Percentiles rank a stretch among this genome's conserved stretches.
Evolutionary conservation across 345 rosid genomes (phyloP).

Genomic region (Eutrema heterophyllum): DNA sequence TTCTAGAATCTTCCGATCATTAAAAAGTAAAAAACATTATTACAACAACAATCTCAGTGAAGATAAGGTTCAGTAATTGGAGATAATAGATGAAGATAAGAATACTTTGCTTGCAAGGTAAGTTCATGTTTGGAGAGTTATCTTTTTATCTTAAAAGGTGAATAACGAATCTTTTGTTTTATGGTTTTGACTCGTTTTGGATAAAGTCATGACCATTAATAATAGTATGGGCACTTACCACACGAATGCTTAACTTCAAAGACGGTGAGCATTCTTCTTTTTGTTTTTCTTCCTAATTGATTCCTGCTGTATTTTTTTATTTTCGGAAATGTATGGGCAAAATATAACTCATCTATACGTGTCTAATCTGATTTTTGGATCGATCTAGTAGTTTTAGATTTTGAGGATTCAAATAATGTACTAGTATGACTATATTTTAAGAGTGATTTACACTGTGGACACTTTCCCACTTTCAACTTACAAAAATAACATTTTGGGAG

Average conservation of each 20-base stretch:
- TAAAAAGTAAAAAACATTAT: background rate
- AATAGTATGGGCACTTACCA: constrained; percentile 15
- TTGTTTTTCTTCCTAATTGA: background rate
- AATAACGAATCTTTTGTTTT: constrained; percentile 31
- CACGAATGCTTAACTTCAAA: constrained; percentile 27
- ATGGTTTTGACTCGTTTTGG: constrained; percentile 10
- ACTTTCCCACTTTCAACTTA: too few relatives aligned
- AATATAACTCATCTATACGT: background rate
- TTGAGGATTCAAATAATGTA: too few relatives aligned
- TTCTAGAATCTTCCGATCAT: background rate
- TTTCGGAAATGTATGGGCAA: background rate
- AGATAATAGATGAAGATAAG: constrained; percentile 23
- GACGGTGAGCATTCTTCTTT: background rate
- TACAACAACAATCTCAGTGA: constrained; percentile 14
- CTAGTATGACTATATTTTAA: too few relatives aligned
- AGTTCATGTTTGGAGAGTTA: constrained; percentile 29
- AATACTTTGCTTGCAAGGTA: constrained; percentile 37
- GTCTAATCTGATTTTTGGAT: background rate
- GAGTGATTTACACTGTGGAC: too few relatives aligned
- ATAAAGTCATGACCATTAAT: background rate
- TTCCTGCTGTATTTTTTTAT: background rate
- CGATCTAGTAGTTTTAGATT: too few relatives aligned
- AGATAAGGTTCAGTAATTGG: constrained; percentile 23
- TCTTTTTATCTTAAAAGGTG: constrained; percentile 27
- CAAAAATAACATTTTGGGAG: too few relatives aligned